Percentiles rank a stretch among this genome's conserved stretches.
phyloP scores from a whole-genome alignment of 176 grass and related monocot species.

The Musa schizocarpa region DNA sequence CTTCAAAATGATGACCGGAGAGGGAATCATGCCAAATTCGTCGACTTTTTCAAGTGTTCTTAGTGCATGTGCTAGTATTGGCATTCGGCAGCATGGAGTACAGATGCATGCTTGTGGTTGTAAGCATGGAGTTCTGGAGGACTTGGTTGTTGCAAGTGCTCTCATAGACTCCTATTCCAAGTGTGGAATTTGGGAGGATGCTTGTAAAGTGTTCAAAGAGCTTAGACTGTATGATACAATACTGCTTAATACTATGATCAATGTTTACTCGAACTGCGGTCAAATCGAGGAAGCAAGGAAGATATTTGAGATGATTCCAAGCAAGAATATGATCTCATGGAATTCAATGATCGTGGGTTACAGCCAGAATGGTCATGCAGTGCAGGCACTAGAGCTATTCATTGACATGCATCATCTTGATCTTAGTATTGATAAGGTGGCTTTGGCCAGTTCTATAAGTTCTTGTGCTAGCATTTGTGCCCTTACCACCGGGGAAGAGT shows the following conservation, averaged over 20 bases:
- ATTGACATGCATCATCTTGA: constrained; percentile 33
- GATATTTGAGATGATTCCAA: constrained; percentile 37
- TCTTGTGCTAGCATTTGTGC: constrained; percentile 54
- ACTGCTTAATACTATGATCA: constrained; percentile 66
- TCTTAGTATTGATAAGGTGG: constrained; percentile 40
- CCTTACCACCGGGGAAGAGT: constrained; percentile 47
- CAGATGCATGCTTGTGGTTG: constrained; percentile 39
- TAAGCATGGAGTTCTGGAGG: constrained; percentile 37
- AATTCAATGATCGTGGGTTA: constrained; percentile 69
- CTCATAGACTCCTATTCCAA: constrained; percentile 79
- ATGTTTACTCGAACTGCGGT: constrained; percentile 52
- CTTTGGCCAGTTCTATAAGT: constrained; percentile 64
- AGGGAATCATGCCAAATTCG: constrained; percentile 31
- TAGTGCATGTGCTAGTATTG: constrained; percentile 25
- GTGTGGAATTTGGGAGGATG: constrained; percentile 54
- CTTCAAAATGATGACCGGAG: constrained; percentile 32
- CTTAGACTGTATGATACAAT: constrained; percentile 45
- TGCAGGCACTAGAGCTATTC: constrained; percentile 47
- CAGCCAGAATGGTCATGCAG: constrained; percentile 44
- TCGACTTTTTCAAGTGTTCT: constrained; percentile 47
- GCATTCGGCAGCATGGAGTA: constrained; percentile 24
- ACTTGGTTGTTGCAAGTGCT: constrained; percentile 46
- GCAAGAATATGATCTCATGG: constrained; percentile 65
- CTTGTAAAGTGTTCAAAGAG: constrained; percentile 44
- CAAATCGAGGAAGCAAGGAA: constrained; percentile 40